phyloP scores from a whole-genome alignment of 78 protist genomes.

The Diacronema lutheri region DNA sequence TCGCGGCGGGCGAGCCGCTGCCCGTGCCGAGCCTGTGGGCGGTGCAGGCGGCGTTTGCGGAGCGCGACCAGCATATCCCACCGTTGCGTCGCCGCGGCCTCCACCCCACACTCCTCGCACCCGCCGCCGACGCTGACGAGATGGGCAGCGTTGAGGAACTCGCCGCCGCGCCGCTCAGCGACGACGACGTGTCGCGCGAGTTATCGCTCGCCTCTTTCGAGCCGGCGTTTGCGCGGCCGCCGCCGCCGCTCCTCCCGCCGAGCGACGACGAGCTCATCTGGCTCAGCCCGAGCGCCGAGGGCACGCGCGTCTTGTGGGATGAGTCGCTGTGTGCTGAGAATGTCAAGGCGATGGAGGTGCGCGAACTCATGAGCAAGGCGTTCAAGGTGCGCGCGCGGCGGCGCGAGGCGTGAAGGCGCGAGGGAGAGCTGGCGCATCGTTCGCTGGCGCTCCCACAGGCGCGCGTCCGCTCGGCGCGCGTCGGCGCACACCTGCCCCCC shows the following conservation, averaged over 20 bases:
- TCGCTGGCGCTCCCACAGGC: too few species aligned
- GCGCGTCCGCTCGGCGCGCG: too few species aligned
- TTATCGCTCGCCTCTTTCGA: neutral
- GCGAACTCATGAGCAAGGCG: constrained; percentile 21
- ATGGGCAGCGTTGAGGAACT: neutral
- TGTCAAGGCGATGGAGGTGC: constrained; percentile 9
- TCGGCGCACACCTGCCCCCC: too few species aligned
- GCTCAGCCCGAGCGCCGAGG: constrained; percentile 1
- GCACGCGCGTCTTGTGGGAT: constrained; percentile 38
- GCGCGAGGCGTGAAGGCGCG: neutral
- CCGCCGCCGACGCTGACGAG: neutral
- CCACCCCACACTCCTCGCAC: neutral
- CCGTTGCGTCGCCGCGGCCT: neutral
- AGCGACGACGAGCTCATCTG: neutral
- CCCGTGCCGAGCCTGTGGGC: constrained; percentile 4
- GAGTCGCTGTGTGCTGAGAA: constrained; percentile 40
- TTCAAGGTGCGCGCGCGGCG: neutral
- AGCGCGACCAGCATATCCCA: neutral
- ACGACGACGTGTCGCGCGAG: too few species aligned
- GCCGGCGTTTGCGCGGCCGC: neutral
- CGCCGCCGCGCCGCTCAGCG: neutral
- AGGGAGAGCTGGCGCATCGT: too few species aligned
- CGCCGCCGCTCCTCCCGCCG: constrained; percentile 4
- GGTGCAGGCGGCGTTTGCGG: neutral
- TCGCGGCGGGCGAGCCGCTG: neutral